Base-by-base conservation (phyloP, 2,329 filamentous ascomycete genomes). In the Penicillium hesseltinei region DNA sequence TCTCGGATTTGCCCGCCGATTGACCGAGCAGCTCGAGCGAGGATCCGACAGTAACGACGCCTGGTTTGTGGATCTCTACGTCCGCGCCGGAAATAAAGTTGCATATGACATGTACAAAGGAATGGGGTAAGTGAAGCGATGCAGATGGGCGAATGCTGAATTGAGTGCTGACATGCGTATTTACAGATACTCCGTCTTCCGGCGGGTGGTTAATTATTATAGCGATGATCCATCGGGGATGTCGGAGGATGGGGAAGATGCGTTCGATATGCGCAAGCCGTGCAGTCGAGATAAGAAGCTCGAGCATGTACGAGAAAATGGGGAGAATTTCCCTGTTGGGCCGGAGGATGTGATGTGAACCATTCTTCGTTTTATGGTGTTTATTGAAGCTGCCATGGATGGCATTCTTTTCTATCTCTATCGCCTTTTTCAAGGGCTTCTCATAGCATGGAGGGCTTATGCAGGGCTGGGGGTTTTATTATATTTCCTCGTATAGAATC, bases 11-110 rank as follows among this genome's bases (percentile, higher is more conserved):
- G 94, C 93, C 50, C 91, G 89, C 58, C 88, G 89, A 45, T 82
- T 99, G 38, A 92, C 89, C 0, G 84, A 89, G 68, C 87, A 90
- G 56, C 82, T 99, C 31, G 93, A 97, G 75, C 81, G 82, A n/a
- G 88, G 86, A 2, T 91, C 90, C 40, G 89, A 97, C 66, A 87
- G 86, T 50, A 88, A 91, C 64, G 81, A 95, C 61, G 88, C 91
- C 45, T 97, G 91, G 90, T 99, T 99, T 71, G 90, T 97, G 44
- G 94, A 99, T 74, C 77, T 99, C 50, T 99, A 96, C 71, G 94
- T 99, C 45, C 83, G 94, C 43, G 88, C 88, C 62, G 92, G 91
- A 69, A 99, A 99, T 74, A 82, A 86, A 69, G 88, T 90, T 62
- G 94, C 94, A 7, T 92, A 97, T 68, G 82, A 84, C 50, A 88